Evolutionary conservation across 2,329 filamentous ascomycete species (phyloP).

Genomic region (Cladosporium austrohemisphaericum): DNA sequence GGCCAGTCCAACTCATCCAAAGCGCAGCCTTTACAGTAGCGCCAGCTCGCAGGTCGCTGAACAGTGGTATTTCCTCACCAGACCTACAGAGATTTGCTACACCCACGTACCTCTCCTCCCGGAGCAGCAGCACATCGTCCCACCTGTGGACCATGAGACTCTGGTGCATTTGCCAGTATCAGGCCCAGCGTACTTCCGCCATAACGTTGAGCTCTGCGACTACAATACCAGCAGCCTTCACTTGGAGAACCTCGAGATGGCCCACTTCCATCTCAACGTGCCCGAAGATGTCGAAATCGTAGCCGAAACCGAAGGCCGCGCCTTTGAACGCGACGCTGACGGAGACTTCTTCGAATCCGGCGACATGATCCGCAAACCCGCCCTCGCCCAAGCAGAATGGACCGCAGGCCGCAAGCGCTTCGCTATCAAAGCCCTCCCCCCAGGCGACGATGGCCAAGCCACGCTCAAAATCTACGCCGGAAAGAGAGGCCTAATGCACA

Average conservation of each 20-base stretch:
- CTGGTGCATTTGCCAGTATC: slow-evolving; percentile 81
- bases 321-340: slow-evolving; percentile 75
- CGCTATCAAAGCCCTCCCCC: slow-evolving; percentile 86
- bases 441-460: slow-evolving; percentile 85
- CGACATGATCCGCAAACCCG: slow-evolving; percentile 78
- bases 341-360: slow-evolving; percentile 93
- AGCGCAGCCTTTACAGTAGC: slow-evolving; percentile 71
- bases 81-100: slow-evolving; percentile 87
- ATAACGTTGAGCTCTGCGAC: slow-evolving; percentile 73
- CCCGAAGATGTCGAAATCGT: slow-evolving; percentile 87
- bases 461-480: slow-evolving; percentile 89
- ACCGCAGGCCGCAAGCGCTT: slow-evolving; percentile 81
- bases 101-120: slow-evolving; percentile 88
- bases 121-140: slow-evolving; percentile 88
- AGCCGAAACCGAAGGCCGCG: slow-evolving; percentile 84
- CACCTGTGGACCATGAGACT: slow-evolving; percentile 78
- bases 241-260: slow-evolving; percentile 88
- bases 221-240: slow-evolving; percentile 85
- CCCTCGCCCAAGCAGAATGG: slow-evolving; percentile 90
- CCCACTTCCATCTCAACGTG: slow-evolving; percentile 82
- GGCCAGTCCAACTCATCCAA: slow-evolving; percentile 85
- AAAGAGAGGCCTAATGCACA: slow-evolving; percentile 93
- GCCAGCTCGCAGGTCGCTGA: slow-evolving; percentile 69
- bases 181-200: slow-evolving; percentile 83
- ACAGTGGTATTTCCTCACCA: slow-evolving; percentile 87